Evolutionary conservation across 2,329 filamentous ascomycete species (phyloP).

Genomic region (Penicillium sp.): DNA sequence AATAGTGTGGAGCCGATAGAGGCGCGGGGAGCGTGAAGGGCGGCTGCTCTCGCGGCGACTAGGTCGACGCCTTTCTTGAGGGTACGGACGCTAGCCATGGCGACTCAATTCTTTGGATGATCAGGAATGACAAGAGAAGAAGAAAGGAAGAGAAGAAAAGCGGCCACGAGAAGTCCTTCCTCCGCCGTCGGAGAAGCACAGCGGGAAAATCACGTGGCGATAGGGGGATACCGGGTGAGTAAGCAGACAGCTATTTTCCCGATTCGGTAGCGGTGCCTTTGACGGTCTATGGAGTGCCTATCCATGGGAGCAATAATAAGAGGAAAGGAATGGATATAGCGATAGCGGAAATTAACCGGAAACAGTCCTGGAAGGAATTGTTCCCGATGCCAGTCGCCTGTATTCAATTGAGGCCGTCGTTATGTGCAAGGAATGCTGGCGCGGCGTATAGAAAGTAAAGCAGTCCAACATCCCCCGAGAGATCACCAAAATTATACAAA

Average conservation of each 20-base stretch:
- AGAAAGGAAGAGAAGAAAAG: conserved; percentile 15
- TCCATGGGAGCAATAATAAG: not conserved
- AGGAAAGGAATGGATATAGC: not conserved
- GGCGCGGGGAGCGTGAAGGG: conserved; percentile 26
- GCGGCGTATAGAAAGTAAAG: too few relatives aligned
- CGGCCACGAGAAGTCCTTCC: conserved; percentile 9
- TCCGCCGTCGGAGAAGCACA: conserved; percentile 21
- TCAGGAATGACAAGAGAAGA: conserved; percentile 10
- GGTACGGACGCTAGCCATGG: conserved; percentile 31
- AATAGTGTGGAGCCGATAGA: conserved; percentile 33
- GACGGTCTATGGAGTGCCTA: not conserved
- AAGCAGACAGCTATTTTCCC: conserved; percentile 16
- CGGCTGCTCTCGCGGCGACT: conserved; percentile 26
- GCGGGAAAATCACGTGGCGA: conserved; percentile 42
- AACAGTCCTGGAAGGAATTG: too few relatives aligned
- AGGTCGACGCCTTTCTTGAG: conserved; percentile 32
- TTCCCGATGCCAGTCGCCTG: conserved; percentile 5
- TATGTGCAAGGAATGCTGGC: conserved; percentile 12
- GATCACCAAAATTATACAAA: too few relatives aligned
- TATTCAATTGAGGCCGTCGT: conserved; percentile 3
- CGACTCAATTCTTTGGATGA: conserved; percentile 17
- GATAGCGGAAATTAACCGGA: not conserved
- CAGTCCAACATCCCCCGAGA: too few relatives aligned
- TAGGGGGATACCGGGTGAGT: conserved; percentile 28
- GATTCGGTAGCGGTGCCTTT: conserved; percentile 3